A percentile compares a stretch with the other conserved stretches of the same genome.
Evolutionary conservation across 768 basidiomycete genomes (phyloP).

Genomic region (Saitozyma podzolica): DNA sequence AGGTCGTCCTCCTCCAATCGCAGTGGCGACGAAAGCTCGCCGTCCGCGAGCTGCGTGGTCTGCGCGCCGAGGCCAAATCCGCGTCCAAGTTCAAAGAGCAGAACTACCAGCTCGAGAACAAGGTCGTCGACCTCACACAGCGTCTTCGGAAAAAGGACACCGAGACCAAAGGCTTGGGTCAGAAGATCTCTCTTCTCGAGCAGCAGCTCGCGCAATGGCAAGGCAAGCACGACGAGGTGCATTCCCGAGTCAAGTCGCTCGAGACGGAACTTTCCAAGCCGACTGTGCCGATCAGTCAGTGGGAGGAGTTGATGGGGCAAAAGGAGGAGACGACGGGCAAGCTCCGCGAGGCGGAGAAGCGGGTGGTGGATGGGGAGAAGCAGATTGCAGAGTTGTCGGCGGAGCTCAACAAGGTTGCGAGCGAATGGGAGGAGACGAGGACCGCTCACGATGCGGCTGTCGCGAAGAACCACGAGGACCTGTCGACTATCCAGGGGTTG

Average conservation of each 20-base stretch:
- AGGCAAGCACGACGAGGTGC: constrained; percentile 81
- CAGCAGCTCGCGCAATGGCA: constrained; percentile 82
- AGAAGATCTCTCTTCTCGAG: constrained; percentile 74
- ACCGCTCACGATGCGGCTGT: constrained; percentile 65
- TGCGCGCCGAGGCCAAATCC: constrained; percentile 90
- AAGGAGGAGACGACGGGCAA: constrained; percentile 79
- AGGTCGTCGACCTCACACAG: constrained; percentile 97
- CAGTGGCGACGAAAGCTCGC: constrained; percentile 87
- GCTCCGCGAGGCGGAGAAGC: constrained; percentile 73
- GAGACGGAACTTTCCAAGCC: constrained; percentile 68
- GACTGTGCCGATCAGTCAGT: constrained; percentile 69
- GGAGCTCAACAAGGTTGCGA: constrained; percentile 70
- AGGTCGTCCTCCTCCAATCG: constrained; percentile 83
- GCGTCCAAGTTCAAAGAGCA: constrained; percentile 97
- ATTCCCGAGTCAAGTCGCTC: constrained; percentile 69
- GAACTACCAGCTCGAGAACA: constrained; percentile 96
- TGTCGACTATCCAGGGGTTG: constrained; percentile 78
- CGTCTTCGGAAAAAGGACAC: constrained; percentile 81
- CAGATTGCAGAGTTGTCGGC: constrained; percentile 76
- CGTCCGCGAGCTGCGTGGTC: constrained; percentile 74
- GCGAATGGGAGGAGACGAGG: constrained; percentile 73
- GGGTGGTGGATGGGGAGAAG: constrained; percentile 78
- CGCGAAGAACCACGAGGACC: constrained; percentile 67
- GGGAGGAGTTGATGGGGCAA: constrained; percentile 69
- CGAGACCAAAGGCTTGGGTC: constrained; percentile 84